Conservation (phyloP, 2,329 filamentous ascomycete species). For the Passalora sequoiae region DNA sequence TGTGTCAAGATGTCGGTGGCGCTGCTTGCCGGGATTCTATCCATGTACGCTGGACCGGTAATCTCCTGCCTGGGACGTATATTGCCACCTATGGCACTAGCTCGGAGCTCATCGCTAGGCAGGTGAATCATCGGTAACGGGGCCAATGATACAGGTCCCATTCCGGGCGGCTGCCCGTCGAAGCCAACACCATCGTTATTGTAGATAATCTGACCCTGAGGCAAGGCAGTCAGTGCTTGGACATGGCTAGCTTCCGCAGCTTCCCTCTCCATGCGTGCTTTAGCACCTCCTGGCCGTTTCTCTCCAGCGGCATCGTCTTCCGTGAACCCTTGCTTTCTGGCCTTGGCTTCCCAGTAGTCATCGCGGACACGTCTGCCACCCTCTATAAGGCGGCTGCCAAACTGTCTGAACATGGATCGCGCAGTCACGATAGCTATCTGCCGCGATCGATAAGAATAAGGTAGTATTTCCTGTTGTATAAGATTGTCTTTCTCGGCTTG, state of each 20-base stretch:
- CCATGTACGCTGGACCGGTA: slow-evolving; percentile 79
- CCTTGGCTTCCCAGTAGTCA: slow-evolving; percentile 98
- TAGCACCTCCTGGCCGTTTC: slow-evolving; percentile 87
- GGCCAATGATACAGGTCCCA: slow-evolving; percentile 64
- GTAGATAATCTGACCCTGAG: slow-evolving; percentile 84
- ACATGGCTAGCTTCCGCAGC: slow-evolving; percentile 59
- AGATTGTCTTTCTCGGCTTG: slow-evolving; percentile 95
- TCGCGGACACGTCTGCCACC: slow-evolving; percentile 88
- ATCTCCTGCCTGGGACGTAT: slow-evolving; percentile 85
- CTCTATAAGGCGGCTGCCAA: slow-evolving; percentile 87
- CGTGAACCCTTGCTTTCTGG: slow-evolving; percentile 94
- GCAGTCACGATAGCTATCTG: slow-evolving; percentile 98
- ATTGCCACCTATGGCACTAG: slow-evolving; percentile 74
- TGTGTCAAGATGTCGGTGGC: slow-evolving; percentile 77
- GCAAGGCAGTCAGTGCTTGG: slow-evolving; percentile 55
- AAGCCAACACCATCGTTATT: slow-evolving; percentile 52
- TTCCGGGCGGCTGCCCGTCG: slow-evolving; percentile 37
- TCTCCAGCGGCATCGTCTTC: slow-evolving; percentile 94
- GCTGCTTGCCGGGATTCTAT: slow-evolving; percentile 71
- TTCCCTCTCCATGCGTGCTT: slow-evolving; percentile 75
- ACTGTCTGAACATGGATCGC: slow-evolving; percentile 97
- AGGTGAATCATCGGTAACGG: slow-evolving; percentile 81
- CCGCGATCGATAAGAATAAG: slow-evolving; percentile 95
- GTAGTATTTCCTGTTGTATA: slow-evolving; percentile 88
- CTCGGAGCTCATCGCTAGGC: slow-evolving; percentile 70